These are phyloP conservation scores for Achaetomiella virescens DNA, from an alignment of 495 filamentous ascomycete species.

Conservation along the genomic window DNA sequence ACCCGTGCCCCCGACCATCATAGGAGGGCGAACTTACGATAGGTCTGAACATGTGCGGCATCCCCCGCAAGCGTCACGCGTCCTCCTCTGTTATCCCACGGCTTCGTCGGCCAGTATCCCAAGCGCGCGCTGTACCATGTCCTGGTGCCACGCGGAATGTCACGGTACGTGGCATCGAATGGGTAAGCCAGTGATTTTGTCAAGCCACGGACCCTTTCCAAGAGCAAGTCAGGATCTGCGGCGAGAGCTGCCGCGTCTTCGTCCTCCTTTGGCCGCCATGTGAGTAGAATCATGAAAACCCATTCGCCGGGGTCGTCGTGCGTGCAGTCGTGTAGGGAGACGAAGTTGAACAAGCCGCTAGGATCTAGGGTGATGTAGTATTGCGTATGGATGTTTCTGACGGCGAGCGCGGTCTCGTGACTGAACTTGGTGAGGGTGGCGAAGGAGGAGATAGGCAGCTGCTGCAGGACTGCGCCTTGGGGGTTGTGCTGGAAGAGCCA, in stretches of 20 bases:
- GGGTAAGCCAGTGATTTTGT: conserved; percentile 15
- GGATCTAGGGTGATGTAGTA: conserved; percentile 28
- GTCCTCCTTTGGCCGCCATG: conserved; percentile 10
- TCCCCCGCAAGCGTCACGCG: conserved; percentile 45
- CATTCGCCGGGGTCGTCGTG: conserved; percentile 19
- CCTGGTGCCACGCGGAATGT: conserved; percentile 14
- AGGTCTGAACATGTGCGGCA: conserved; percentile 48
- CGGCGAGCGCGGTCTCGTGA: conserved; percentile 18
- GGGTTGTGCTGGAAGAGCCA: conserved; percentile 28
- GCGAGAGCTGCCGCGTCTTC: conserved; percentile 10
- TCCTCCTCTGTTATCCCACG: conserved; percentile 37
- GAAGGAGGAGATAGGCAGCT: conserved; percentile 10
- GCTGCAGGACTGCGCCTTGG: conserved; percentile 17
- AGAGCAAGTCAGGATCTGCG: background rate
- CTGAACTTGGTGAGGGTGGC: conserved; percentile 11
- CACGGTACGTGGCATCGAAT: conserved; percentile 16
- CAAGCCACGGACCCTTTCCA: conserved; percentile 8
- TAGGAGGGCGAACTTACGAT: conserved; percentile 18
- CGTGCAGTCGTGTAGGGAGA: conserved; percentile 12
- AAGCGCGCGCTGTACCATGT: conserved; percentile 7
- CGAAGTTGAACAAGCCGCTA: conserved; percentile 18
- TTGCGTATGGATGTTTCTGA: conserved; percentile 24
- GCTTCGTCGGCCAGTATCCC: conserved; percentile 26
- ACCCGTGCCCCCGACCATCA: too few species aligned
- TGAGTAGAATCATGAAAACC: conserved; percentile 19